Evolutionary conservation across 768 basidiomycete genomes (phyloP), one percentile per base, ranked within the genome.

Genomic region (Leccinellum rugosiceps): DNA sequence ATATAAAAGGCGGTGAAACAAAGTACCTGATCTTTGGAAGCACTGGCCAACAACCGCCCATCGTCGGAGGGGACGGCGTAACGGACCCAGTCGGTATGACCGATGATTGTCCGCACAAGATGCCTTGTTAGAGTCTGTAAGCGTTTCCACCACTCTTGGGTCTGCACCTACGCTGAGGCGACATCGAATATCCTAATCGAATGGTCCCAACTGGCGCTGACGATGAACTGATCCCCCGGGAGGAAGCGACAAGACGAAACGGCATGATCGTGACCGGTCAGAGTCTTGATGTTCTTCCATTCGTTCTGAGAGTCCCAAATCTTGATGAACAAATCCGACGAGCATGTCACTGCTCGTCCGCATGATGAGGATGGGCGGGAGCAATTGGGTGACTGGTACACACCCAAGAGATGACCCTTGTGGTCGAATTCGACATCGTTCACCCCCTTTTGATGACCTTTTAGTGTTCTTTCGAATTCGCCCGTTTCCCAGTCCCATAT

Each of bases 401-500:
- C 67, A 92, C 94, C 92, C 62, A 94, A 76, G 26, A 89, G 71
- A 63, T 84, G 85, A 32, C 94, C 94, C 75, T 90, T 92, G 58
- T 85, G 83, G 72, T 95, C 92, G 68, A 88, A 96, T 70, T 94
- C 90, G 54, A 90, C 84, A 74, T 94, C 94, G 69, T 84, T 84
- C 28, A 95, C 87, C 19, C 87, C 84, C 69, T 90, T 92, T 32
- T 94, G 95, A 76, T 96, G 94, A 7, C 93, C 91, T 73, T 94
- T 95, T 57, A 95, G 73, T 10, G 94, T 95, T 62, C 92, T 76
- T 72, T 96, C 94, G 70, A 94, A 90, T 64, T 95, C 93, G 43
- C 94, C 94, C 30, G 90, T 88, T 71, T 96, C 94, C 93, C 93
- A 96, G 65, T 96, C 94, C 93, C 94, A 95, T 48, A 95, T 86